Conservation (phyloP, 495 filamentous ascomycete species). For the Usnea hakonensis region DNA sequence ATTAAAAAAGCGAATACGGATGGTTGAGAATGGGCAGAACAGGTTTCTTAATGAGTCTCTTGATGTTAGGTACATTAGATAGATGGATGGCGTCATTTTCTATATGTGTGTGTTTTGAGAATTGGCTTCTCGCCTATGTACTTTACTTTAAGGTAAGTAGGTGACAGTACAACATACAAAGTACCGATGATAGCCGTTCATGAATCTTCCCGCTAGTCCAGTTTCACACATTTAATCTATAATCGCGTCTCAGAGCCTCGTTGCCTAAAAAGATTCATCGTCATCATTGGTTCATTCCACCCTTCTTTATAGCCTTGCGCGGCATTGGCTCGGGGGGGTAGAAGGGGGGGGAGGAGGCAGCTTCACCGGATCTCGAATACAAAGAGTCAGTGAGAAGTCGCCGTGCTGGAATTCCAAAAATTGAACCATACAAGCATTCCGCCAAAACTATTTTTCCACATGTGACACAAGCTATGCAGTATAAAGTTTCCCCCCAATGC, state of each 20-base stretch:
- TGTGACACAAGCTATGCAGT: conserved; percentile 4
- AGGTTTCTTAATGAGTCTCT: background rate
- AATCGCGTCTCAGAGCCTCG: background rate
- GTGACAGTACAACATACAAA: too few relatives aligned
- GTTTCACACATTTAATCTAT: background rate
- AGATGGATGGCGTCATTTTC: background rate
- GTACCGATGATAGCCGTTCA: background rate
- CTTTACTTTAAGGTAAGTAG: too few relatives aligned
- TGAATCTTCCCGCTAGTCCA: background rate
- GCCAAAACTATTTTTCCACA: background rate
- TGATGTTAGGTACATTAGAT: too few relatives aligned
- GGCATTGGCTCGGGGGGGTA: background rate
- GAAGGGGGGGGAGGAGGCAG: too few relatives aligned
- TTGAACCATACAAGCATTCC: background rate
- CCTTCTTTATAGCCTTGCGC: background rate
- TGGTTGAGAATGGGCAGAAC: background rate
- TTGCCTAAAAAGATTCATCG: background rate
- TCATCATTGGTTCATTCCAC: background rate
- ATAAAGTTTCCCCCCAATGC: background rate
- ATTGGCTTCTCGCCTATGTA: too few relatives aligned
- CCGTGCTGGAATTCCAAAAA: background rate
- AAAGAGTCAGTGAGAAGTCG: background rate
- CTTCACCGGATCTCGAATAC: background rate
- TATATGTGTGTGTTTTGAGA: too few relatives aligned
- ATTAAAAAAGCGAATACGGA: too few relatives aligned